A percentile compares a stretch with the other conserved stretches of the same genome.
phyloP scores from a whole-genome alignment of 345 rosid species.

The Orychophragmus violaceus region DNA sequence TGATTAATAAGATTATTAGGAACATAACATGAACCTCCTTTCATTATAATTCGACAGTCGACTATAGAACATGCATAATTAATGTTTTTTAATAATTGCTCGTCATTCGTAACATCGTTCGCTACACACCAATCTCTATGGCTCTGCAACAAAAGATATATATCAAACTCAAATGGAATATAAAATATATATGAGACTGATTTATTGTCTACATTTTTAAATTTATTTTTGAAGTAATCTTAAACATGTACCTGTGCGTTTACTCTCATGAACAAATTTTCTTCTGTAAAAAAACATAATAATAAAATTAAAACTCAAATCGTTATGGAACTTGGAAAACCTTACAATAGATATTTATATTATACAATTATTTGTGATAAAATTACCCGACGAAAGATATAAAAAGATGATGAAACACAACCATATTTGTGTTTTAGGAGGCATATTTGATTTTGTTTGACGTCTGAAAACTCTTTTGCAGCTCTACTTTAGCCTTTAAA shows the following conservation, averaged over 20 bases:
- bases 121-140: slow-evolving; percentile 8
- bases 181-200: not conserved
- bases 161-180: not conserved
- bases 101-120: not conserved
- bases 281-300: slow-evolving; percentile 1
- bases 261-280: not conserved
- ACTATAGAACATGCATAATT: not conserved
- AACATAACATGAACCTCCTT: slow-evolving; percentile 9
- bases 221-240: not conserved
- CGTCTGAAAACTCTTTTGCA: not conserved
- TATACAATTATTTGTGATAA: no score
- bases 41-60: not conserved
- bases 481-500: not conserved
- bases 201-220: not conserved
- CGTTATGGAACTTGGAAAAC: no score
- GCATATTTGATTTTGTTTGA: slow-evolving; percentile 5
- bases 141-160: not conserved
- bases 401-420: slow-evolving; percentile 9
- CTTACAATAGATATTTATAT: no score
- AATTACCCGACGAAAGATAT: not conserved
- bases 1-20: not conserved
- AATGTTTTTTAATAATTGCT: not conserved
- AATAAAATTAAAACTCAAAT: no score
- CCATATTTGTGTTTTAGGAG: not conserved
- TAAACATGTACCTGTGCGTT: slow-evolving; percentile 4